Evolutionary conservation across 106 monocot species (phyloP).

Genomic region (Xerophyta viscosa): DNA sequence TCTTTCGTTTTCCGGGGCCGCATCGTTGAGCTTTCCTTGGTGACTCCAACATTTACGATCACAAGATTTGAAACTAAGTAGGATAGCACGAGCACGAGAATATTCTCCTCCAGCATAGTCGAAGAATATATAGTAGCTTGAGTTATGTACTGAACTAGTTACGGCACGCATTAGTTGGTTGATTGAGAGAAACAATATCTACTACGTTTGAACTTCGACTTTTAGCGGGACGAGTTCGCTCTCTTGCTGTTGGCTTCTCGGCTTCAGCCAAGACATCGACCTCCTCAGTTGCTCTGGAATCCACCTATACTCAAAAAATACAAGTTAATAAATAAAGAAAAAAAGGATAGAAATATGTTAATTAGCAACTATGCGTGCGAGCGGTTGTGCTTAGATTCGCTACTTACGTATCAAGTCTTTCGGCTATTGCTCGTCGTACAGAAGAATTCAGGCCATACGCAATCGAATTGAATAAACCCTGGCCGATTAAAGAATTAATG

Average conservation of each 20-base stretch:
- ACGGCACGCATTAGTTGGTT: no score
- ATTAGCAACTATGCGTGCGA: no score
- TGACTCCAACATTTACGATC: no score
- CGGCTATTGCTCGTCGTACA: constrained; percentile 73
- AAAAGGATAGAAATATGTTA: background rate
- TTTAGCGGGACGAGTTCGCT: constrained; percentile 73
- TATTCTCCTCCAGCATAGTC: no score
- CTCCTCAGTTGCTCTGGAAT: constrained; percentile 53
- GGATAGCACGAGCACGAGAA: no score
- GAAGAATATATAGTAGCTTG: no score
- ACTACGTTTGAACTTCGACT: constrained; percentile 32
- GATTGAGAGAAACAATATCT: no score
- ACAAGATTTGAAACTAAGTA: no score
- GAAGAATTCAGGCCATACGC: constrained; percentile 94
- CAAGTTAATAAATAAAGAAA: background rate
- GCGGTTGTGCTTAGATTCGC: background rate
- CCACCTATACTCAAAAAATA: constrained; percentile 25
- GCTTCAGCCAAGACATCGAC: constrained; percentile 24
- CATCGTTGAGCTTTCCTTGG: no score
- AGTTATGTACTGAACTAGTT: no score
- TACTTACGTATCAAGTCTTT: constrained; percentile 75
- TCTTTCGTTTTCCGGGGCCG: no score
- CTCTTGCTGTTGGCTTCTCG: constrained; percentile 42
- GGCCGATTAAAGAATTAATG: constrained; percentile 1
- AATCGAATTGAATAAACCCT: constrained; percentile 97